These are phyloP conservation scores for Tuctoria greenei DNA, from an alignment of 176 grass and related monocot species.

Conservation along the genomic window DNA sequence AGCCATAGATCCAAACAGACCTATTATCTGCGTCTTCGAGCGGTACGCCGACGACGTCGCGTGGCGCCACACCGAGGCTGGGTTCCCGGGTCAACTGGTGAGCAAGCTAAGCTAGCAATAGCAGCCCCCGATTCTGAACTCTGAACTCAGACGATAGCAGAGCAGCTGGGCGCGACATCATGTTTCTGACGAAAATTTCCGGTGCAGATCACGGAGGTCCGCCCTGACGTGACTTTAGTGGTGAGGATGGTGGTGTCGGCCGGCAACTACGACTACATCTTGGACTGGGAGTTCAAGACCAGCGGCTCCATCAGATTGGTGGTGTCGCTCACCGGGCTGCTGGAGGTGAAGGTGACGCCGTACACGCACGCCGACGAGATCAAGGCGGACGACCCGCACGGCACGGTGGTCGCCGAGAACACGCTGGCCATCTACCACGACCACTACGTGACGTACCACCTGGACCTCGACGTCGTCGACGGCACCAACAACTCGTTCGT, in stretches of 20 bases:
- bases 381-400: slow-evolving; percentile 41
- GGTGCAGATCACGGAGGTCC: slow-evolving; percentile 67
- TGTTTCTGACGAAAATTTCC: neutral
- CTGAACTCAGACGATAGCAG: neutral
- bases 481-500: slow-evolving; percentile 78
- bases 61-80: slow-evolving; percentile 79
- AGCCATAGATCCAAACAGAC: too few species aligned
- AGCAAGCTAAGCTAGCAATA: slow-evolving; percentile 3
- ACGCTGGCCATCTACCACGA: slow-evolving; percentile 87
- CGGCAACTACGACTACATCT: slow-evolving; percentile 83
- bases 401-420: slow-evolving; percentile 61
- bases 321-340: slow-evolving; percentile 63
- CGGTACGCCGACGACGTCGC: slow-evolving; percentile 60
- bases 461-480: slow-evolving; percentile 84
- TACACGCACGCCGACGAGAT: slow-evolving; percentile 60
- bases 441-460: slow-evolving; percentile 73
- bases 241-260: slow-evolving; percentile 67
- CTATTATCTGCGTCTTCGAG: slow-evolving; percentile 83
- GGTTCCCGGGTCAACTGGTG: slow-evolving; percentile 51
- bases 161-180: neutral
- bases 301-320: slow-evolving; percentile 62
- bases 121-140: neutral
- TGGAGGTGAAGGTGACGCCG: slow-evolving; percentile 56
- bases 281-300: too few species aligned
- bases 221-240: slow-evolving; percentile 73